These are phyloP conservation scores for Septoria petroselini DNA, from an alignment of 2,329 filamentous ascomycete genomes.

Conservation along the genomic window DNA sequence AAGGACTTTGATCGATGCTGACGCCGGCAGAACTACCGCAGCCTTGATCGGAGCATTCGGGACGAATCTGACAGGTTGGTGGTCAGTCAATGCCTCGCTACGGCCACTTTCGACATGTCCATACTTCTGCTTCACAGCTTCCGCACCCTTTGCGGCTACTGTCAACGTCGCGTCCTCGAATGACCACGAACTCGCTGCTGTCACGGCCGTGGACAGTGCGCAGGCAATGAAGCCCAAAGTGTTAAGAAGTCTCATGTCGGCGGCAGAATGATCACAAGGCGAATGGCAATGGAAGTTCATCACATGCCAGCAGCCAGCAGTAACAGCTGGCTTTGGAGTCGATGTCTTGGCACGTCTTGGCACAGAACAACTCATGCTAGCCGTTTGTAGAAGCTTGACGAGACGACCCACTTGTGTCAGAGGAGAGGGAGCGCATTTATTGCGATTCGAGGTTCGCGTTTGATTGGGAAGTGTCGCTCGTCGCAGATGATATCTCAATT, in stretches of 20 bases:
- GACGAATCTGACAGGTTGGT: constrained; percentile 8
- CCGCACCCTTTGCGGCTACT: constrained; percentile 58
- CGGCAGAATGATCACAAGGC: not conserved
- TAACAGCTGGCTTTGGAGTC: not conserved
- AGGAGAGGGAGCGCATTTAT: too few species aligned
- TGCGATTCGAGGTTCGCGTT: too few species aligned
- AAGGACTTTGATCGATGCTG: constrained; percentile 75
- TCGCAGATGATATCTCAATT: too few species aligned
- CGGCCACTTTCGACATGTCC: constrained; percentile 1
- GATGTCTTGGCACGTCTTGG: not conserved
- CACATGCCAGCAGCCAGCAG: not conserved
- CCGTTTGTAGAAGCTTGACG: too few species aligned
- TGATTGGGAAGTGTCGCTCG: too few species aligned
- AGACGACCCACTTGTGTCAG: too few species aligned
- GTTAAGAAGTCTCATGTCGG: constrained; percentile 32
- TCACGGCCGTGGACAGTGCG: constrained; percentile 33
- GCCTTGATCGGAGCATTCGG: constrained; percentile 45
- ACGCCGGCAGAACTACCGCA: constrained; percentile 49
- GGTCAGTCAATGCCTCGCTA: not conserved
- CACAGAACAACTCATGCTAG: not conserved
- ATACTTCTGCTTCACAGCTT: constrained; percentile 58
- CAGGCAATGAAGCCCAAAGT: constrained; percentile 17
- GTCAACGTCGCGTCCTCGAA: constrained; percentile 71
- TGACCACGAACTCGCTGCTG: constrained; percentile 60
- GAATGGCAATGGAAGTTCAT: not conserved